Conservation (phyloP, 2,329 filamentous ascomycete genomes). For the Microthyrium microscopicum region DNA sequence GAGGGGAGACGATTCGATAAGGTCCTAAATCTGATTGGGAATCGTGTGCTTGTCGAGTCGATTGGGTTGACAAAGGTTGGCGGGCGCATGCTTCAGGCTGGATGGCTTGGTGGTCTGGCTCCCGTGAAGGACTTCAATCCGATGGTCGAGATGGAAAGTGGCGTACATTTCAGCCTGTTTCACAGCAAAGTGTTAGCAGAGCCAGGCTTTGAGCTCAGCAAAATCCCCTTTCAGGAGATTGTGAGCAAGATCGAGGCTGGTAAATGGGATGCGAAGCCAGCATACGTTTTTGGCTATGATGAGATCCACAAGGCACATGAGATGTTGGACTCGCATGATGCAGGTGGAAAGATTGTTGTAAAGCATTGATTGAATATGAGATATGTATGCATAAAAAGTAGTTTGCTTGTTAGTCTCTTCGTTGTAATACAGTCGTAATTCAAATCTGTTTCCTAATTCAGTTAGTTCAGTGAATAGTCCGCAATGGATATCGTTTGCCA, state of each 20-base stretch:
- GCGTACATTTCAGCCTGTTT: constrained; percentile 29
- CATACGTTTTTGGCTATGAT: too few relatives aligned
- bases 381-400: too few relatives aligned
- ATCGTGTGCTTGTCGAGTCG: constrained; percentile 14
- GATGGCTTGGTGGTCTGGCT: constrained; percentile 24
- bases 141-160: constrained; percentile 26
- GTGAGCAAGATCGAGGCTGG: constrained; percentile 20
- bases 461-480: too few relatives aligned
- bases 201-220: constrained; percentile 20
- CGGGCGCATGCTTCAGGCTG: constrained; percentile 21
- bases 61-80: constrained; percentile 19
- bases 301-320: too few relatives aligned
- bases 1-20: background rate
- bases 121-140: constrained; percentile 25
- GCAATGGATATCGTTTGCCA: too few relatives aligned
- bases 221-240: constrained; percentile 23
- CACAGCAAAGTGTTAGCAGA: constrained; percentile 23
- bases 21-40: background rate
- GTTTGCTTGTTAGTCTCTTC: too few relatives aligned
- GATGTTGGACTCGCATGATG: too few relatives aligned
- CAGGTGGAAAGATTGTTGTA: too few relatives aligned
- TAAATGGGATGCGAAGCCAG: too few relatives aligned
- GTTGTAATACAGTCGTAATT: too few relatives aligned
- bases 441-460: too few relatives aligned
- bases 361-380: too few relatives aligned